These are phyloP conservation scores for Ogataea trehaloabstinens DNA, from an alignment of 805 yeast species.

Conservation along the genomic window DNA sequence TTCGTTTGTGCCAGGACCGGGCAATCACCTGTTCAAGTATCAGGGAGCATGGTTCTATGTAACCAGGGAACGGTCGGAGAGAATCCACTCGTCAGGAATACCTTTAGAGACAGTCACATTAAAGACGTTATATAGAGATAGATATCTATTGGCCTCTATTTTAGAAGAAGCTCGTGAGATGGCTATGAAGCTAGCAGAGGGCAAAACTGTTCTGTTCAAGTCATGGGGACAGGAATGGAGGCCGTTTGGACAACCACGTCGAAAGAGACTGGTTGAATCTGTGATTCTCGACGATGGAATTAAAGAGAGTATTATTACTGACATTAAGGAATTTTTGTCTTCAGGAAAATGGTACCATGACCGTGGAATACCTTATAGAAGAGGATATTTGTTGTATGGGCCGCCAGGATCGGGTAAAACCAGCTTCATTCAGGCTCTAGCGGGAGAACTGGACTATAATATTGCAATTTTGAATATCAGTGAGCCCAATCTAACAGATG, in stretches of 20 bases:
- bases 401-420: conserved; percentile 99
- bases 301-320: conserved; percentile 60
- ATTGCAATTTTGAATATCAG: conserved; percentile 90
- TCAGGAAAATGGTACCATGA: conserved; percentile 91
- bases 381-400: conserved; percentile 92
- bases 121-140: conserved; percentile 84
- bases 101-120: conserved; percentile 96
- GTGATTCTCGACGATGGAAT: conserved; percentile 82
- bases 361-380: conserved; percentile 95
- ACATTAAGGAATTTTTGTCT: conserved; percentile 74
- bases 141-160: conserved; percentile 59
- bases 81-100: conserved; percentile 85
- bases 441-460: conserved; percentile 94
- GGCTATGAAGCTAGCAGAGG: conserved; percentile 82
- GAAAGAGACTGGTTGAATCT: conserved; percentile 77
- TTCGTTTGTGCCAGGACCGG: conserved; percentile 95
- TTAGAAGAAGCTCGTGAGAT: conserved; percentile 79
- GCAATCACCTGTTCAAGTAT: conserved; percentile 83
- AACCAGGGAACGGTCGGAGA: conserved; percentile 85
- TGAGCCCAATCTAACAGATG: conserved; percentile 91
- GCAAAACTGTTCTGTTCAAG: conserved; percentile 89
- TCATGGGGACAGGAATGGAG: conserved; percentile 99
- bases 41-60: conserved; percentile 86
- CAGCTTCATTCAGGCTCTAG: conserved; percentile 91
- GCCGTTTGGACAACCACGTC: conserved; percentile 93